A percentile compares a stretch with the other conserved stretches of the same genome.
These are phyloP conservation scores for barley (Hordeum vulgare) DNA, from an alignment of 176 grass and related monocot species.

Conservation along the genomic window MorexV3_pseudomolecules_assembly NC_058519.1:637282785-637283284, in stretches of 20 bases:
- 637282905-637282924: not conserved
- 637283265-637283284: not conserved
- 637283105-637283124: slow-evolving; percentile 13
- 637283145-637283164: not conserved
- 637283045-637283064: not conserved
- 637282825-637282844: too few species aligned
- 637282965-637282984: slow-evolving; percentile 18
- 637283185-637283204: not conserved
- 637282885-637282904: not conserved
- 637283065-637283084: not conserved
- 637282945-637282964: slow-evolving; percentile 8
- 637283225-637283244: not conserved
- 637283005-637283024: not conserved
- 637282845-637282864: too few species aligned
- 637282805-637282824: too few species aligned
- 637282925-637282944: not conserved
- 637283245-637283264: not conserved
- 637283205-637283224: not conserved
- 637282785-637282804: too few species aligned
- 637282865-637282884: not conserved
- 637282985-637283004: slow-evolving; percentile 2
- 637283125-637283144: not conserved
- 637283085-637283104: not conserved
- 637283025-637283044: not conserved
- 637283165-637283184: too few species aligned